Conservation (phyloP, 2,329 filamentous ascomycete genomes). For the Calonectria honghensis region DNA sequence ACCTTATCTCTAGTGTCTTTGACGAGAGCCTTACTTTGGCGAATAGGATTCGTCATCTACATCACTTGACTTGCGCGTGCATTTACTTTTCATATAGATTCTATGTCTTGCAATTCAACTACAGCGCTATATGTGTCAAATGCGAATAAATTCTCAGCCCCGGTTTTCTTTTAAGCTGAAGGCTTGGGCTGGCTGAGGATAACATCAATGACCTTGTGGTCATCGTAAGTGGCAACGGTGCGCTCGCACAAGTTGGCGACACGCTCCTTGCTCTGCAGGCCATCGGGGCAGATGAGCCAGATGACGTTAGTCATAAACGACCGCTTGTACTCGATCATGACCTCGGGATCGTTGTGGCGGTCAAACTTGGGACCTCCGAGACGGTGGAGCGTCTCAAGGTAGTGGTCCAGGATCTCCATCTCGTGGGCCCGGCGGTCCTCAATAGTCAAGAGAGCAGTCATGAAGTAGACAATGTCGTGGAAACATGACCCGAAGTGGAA, state of each 20-base stretch:
- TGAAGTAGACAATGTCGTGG: constrained; percentile 42
- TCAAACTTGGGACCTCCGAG: constrained; percentile 42
- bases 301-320: constrained; percentile 39
- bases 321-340: constrained; percentile 23
- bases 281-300: constrained; percentile 52
- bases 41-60: background rate
- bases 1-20: background rate
- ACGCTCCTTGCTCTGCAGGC: constrained; percentile 60
- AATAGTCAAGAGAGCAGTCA: constrained; percentile 32
- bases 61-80: background rate
- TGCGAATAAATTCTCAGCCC: background rate
- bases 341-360: background rate
- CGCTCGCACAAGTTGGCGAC: constrained; percentile 58
- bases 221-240: constrained; percentile 60
- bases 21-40: background rate
- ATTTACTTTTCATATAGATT: background rate
- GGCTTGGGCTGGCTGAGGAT: constrained; percentile 41
- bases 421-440: constrained; percentile 61
- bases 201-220: constrained; percentile 61
- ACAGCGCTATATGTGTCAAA: background rate
- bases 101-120: background rate
- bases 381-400: constrained; percentile 42
- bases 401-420: constrained; percentile 55
- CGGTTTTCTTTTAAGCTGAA: background rate
- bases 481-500: constrained; percentile 39